Conservation (phyloP, 2,329 filamentous ascomycete species). For the Cyanodermella asteris region DNA sequence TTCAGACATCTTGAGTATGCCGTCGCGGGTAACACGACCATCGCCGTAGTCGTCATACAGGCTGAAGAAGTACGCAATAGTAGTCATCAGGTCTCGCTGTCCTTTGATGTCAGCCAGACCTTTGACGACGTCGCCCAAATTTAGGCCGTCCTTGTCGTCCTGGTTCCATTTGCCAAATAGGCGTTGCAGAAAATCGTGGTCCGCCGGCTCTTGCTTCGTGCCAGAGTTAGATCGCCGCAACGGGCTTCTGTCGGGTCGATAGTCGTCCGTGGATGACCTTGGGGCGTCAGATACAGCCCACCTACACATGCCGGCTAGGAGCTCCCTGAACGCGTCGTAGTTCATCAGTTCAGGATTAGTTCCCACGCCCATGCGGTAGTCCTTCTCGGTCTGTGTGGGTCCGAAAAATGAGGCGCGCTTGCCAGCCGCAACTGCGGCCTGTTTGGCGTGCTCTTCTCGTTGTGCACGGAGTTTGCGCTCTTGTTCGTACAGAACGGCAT, state of each 20-base stretch:
- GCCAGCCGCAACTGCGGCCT: conserved; percentile 36
- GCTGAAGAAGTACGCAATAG: conserved; percentile 94
- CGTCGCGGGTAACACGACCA: conserved; percentile 81
- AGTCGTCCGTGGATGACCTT: conserved; percentile 30
- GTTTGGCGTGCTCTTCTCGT: conserved; percentile 50
- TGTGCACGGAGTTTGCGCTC: conserved; percentile 63
- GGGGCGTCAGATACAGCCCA: conserved; percentile 88
- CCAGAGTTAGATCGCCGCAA: conserved; percentile 39
- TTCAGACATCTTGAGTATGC: conserved; percentile 85
- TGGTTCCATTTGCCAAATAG: conserved; percentile 78
- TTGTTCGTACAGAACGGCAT: conserved; percentile 73
- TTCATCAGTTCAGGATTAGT: conserved; percentile 89
- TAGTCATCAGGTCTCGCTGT: conserved; percentile 87
- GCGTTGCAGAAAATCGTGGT: conserved; percentile 83
- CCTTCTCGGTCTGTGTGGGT: conserved; percentile 37
- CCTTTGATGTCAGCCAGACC: conserved; percentile 84
- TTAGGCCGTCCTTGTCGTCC: conserved; percentile 54
- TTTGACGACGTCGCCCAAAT: conserved; percentile 74
- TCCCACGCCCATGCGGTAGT: conserved; percentile 69
- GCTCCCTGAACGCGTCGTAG: conserved; percentile 88
- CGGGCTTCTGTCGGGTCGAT: conserved; percentile 27
- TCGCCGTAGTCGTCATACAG: conserved; percentile 86
- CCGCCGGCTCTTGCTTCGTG: conserved; percentile 47
- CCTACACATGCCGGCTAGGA: conserved; percentile 68
- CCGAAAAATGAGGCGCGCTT: no score